Conservation (phyloP, 331 rosid species). For the Prunus yedoensis region DNA sequence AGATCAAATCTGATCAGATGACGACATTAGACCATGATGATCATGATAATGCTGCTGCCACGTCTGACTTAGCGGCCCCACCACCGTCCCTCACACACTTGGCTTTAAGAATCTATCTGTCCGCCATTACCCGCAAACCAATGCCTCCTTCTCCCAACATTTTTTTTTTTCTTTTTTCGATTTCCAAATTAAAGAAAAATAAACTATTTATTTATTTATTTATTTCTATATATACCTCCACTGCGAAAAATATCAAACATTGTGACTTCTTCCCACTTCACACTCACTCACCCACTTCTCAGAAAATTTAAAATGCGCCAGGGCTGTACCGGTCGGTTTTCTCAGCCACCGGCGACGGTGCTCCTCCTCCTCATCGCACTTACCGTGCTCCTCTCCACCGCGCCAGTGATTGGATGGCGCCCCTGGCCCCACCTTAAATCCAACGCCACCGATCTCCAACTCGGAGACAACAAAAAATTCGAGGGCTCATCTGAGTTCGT, state of each 20-base stretch:
- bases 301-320: constrained; percentile 34
- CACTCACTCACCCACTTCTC: neutral
- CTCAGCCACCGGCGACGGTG: constrained; percentile 26
- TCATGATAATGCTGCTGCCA: constrained; percentile 24
- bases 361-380: constrained; percentile 18
- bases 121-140: constrained; percentile 66
- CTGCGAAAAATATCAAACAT: neutral
- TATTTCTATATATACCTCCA: constrained; percentile 1
- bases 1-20: constrained; percentile 23
- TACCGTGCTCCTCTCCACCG: constrained; percentile 26
- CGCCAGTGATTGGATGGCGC: constrained; percentile 45
- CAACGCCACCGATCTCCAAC: constrained; percentile 40
- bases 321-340: neutral
- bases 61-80: constrained; percentile 35
- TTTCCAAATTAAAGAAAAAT: neutral
- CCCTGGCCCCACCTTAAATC: constrained; percentile 62
- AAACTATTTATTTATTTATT: neutral
- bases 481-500: constrained; percentile 96
- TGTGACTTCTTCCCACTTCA: neutral
- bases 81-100: constrained; percentile 22
- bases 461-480: constrained; percentile 69
- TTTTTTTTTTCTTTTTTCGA: neutral
- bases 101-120: constrained; percentile 53
- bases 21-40: constrained; percentile 23
- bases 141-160: constrained; percentile 22